phyloP scores from a whole-genome alignment of 495 filamentous ascomycete genomes.

The Tuber aestivum region DNA sequence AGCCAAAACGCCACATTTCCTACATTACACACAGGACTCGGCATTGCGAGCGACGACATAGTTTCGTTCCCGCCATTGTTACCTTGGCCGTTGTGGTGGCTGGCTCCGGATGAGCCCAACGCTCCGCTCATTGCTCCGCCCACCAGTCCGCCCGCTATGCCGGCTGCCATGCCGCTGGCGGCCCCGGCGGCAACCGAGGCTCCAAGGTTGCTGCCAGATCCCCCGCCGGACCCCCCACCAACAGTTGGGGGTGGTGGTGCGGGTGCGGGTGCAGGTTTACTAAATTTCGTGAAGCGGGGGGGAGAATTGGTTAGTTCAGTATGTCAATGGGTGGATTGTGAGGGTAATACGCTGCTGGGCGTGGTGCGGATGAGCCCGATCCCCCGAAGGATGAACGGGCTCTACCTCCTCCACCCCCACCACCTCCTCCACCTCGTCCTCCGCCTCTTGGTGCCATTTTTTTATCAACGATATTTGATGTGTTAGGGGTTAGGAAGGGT shows the following conservation, averaged over 20 bases:
- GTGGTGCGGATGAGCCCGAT: background rate
- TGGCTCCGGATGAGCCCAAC: background rate
- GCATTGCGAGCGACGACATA: background rate
- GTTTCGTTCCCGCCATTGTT: background rate
- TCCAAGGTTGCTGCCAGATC: background rate
- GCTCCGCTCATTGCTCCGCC: no score
- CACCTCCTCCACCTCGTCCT: background rate
- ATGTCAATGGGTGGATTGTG: background rate
- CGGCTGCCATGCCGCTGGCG: background rate
- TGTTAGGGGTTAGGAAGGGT: background rate
- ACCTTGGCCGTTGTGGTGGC: background rate
- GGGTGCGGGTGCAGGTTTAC: background rate
- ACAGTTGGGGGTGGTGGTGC: no score
- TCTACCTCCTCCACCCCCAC: background rate
- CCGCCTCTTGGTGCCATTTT: constrained; percentile 1
- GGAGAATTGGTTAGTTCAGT: background rate
- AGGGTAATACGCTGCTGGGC: background rate
- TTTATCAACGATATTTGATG: background rate
- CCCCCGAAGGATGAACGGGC: background rate
- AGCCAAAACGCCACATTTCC: background rate
- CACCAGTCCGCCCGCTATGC: background rate
- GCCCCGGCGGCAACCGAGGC: background rate
- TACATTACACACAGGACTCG: background rate
- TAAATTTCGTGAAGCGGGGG: background rate
- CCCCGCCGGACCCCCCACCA: background rate